These are phyloP conservation scores for Diophrys appendiculata DNA, from an alignment of 73 alveolate species.

Conservation along the genomic window DNA sequence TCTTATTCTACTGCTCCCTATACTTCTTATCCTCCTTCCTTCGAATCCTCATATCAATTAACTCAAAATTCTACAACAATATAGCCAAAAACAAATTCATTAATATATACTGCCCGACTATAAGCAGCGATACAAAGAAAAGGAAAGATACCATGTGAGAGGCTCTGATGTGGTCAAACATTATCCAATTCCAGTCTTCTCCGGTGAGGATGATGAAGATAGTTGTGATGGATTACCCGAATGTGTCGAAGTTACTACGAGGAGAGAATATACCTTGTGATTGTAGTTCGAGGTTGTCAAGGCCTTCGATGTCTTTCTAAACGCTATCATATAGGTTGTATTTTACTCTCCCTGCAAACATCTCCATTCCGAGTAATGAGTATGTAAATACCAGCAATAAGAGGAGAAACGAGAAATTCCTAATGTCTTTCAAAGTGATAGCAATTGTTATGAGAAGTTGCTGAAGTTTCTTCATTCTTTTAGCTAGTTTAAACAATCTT, in stretches of 20 bases:
- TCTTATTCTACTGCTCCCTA: too few relatives aligned
- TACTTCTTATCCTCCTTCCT: too few relatives aligned
- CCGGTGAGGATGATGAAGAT: constrained; percentile 64
- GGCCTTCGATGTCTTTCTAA: constrained; percentile 9
- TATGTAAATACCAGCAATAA: constrained; percentile 34
- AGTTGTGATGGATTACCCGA: constrained; percentile 44
- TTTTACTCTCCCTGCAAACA: constrained; percentile 55
- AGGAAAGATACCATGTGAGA: constrained; percentile 10
- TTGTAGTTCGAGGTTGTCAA: too few relatives aligned
- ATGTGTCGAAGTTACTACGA: constrained; percentile 65
- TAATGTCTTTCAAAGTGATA: constrained; percentile 11
- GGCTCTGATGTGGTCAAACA: constrained; percentile 45
- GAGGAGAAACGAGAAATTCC: neutral
- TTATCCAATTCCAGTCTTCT: constrained; percentile 67
- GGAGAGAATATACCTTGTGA: constrained; percentile 44
- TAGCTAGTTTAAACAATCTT: constrained; percentile 66
- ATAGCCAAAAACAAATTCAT: constrained; percentile 46
- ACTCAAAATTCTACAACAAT: constrained; percentile 38
- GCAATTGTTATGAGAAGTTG: constrained; percentile 14
- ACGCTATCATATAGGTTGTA: constrained; percentile 11
- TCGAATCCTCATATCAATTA: too few relatives aligned
- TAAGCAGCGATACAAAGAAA: constrained; percentile 29
- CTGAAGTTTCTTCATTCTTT: constrained; percentile 19
- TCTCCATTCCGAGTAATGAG: constrained; percentile 59
- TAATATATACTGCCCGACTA: constrained; percentile 30